Base-by-base conservation (phyloP, 257 asterid genomes). In the Leonotis leonurus region DNA sequence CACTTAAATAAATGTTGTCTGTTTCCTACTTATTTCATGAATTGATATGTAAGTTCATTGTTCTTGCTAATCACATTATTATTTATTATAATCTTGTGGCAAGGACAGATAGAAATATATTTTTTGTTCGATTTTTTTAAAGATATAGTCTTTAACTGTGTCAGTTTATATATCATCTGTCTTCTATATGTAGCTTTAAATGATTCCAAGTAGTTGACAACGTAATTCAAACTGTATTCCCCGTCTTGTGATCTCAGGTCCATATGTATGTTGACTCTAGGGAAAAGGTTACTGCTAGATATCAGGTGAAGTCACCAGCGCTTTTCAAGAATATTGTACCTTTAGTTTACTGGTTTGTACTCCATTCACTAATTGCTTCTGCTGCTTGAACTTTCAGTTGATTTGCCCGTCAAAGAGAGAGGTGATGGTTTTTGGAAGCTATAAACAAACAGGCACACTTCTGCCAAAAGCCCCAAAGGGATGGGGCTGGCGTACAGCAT, bases 401-500 rank as follows among this genome's bases (percentile, higher is more conserved):
- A 87, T 93, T 54, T 93, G 97, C 56, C 97, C 99, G 3, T 89
- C 97, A 17, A 93, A 93, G 80, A 77, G 97, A 77, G 99, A 92
- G 79, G 97, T 93, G 61, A 80, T 85, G 96, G 97, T 93, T 57
- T 93, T 93, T 49, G 99, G 99, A 64, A 89, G 94, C 85, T 75
- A 80, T 64, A 92, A 92, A 63, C 97, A 89, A 75, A 73, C 90
- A 18, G 98, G 97, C 73, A 89, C 97, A 11, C 97, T 93, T 68
- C 73, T 93, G 18, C 97, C 99, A 8, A 93, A 93, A 78, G 97
- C 97, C 61, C 99, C 99, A 36, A 93, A 93, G 61, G 99, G 99
- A 70, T 89, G 99, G 97, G 99, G 99, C 35, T 93, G 99, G 99
- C 93, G 99, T 56, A 80, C 99, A 1, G 96, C 99, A 22, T 75